Base-by-base conservation (phyloP, 257 asterid genomes). In the Salvia rosmarinus region DNA sequence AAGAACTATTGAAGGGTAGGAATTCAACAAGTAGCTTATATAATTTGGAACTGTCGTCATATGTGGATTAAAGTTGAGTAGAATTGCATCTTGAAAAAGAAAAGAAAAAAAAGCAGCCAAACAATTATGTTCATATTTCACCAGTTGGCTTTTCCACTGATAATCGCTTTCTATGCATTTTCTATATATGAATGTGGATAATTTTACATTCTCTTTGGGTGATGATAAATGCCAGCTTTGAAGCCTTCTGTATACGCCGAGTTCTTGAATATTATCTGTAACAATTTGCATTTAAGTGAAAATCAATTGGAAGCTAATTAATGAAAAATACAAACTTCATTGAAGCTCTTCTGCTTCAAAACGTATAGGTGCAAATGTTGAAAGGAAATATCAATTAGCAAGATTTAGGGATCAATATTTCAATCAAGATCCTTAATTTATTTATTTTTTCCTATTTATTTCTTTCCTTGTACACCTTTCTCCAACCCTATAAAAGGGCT, bases 211-310 rank as follows among this genome's bases (percentile, higher is more conserved):
- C 88, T 82, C 65, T 78, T 84, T 1, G 78, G 81, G 58, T 80
- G 89, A 25, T 55, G 77, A 28, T 74, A 79, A 55, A 56, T 80
- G 21, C 95, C 93, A 50, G 90, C 95, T 28, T 64, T 66, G 73
- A 89, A 91, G 57, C 98, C 98, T 83, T 89, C 96, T n/a, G 96
- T 80, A 67, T 87, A 91, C 17, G 96, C 95, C 17, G 78, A 78
- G 81, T 89, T 89, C 95, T 89, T 91, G 85, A 87, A 87, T 9
- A 82, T 83, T 7, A 81, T 85, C 96, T 89, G 95, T 85, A 80
- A 67, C 20, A 13, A 16, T 55, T 56, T 35, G 56, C 54, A 55
- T 32, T 25, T 8, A 44, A 61, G 67, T 13, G 39, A 64, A 55
- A 19, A 28, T 40, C 16, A 68, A 34, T 51, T 56, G 51, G 30